Evolutionary conservation across 139 green algal species (phyloP).

Genomic region (Micractinium conductrix): DNA sequence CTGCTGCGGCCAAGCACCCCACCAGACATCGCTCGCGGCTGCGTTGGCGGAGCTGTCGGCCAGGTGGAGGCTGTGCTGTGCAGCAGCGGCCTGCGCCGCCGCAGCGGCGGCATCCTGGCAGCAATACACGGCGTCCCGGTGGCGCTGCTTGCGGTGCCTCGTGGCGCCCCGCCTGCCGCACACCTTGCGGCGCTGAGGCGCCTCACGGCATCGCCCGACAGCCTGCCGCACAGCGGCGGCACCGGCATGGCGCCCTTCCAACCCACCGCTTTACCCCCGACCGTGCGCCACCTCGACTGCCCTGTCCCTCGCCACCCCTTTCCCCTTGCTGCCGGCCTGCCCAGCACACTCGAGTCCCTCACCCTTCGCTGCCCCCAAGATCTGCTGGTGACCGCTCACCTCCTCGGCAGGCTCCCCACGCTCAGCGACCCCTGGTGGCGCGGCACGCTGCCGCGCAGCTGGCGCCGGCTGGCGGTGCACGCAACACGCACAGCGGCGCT

Average conservation of each 20-base stretch:
- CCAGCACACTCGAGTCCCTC: not conserved
- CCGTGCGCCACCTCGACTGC: not conserved
- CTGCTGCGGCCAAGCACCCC: no score
- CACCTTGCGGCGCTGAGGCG: no score
- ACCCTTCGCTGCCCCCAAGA: not conserved
- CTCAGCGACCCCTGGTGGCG: not conserved
- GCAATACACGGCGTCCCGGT: no score
- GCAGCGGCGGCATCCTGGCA: no score
- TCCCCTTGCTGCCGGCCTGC: not conserved
- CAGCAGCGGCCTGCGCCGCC: no score
- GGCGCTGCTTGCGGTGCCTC: no score
- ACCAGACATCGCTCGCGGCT: no score
- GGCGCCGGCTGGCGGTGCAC: not conserved
- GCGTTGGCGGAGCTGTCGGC: no score
- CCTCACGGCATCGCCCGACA: no score
- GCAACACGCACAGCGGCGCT: not conserved
- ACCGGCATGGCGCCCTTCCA: not conserved
- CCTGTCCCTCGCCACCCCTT: conserved; percentile 23
- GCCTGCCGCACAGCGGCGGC: not conserved
- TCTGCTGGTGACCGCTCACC: not conserved
- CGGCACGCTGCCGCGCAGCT: not conserved
- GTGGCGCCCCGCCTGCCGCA: no score
- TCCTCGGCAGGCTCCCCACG: not conserved
- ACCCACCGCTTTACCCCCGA: not conserved
- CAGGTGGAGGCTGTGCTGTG: no score